phyloP scores from a whole-genome alignment of 2,329 filamentous ascomycete species.

The Stagonosporopsis vannaccii region DNA sequence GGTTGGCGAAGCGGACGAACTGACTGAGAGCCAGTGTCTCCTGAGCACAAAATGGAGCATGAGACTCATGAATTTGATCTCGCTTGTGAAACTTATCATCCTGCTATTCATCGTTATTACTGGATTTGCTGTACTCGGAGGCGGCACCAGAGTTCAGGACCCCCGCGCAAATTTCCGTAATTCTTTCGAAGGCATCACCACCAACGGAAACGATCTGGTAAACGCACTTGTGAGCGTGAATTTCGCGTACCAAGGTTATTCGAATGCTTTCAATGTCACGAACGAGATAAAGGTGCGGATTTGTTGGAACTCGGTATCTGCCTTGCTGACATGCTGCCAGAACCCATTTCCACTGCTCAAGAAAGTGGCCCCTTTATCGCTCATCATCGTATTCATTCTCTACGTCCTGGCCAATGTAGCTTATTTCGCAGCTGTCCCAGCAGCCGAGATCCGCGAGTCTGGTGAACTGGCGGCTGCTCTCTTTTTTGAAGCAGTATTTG shows the following conservation, averaged over 20 bases:
- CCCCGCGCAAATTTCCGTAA: slow-evolving; percentile 37
- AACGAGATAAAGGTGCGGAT: slow-evolving; percentile 40
- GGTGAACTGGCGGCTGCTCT: slow-evolving; percentile 63
- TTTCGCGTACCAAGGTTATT: slow-evolving; percentile 41
- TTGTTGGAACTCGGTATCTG: not conserved
- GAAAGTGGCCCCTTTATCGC: slow-evolving; percentile 56
- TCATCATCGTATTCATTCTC: slow-evolving; percentile 57
- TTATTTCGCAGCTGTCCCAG: slow-evolving; percentile 38
- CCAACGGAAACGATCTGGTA: slow-evolving; percentile 40
- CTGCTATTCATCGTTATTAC: slow-evolving; percentile 60
- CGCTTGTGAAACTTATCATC: slow-evolving; percentile 64
- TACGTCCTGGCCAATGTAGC: slow-evolving; percentile 38
- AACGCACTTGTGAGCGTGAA: slow-evolving; percentile 43
- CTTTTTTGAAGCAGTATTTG: slow-evolving; percentile 68
- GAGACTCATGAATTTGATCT: slow-evolving; percentile 41
- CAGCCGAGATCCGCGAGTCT: slow-evolving; percentile 61
- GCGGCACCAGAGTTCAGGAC: slow-evolving; percentile 35
- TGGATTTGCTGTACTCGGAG: slow-evolving; percentile 41
- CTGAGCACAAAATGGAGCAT: slow-evolving; percentile 38
- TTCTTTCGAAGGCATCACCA: slow-evolving; percentile 36
- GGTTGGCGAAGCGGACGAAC: too few species aligned
- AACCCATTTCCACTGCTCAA: slow-evolving; percentile 65
- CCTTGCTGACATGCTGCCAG: slow-evolving; percentile 37
- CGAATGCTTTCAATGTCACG: slow-evolving; percentile 46
- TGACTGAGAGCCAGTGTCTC: slow-evolving; percentile 21